Base-by-base conservation (phyloP, 768 basidiomycete species). In the Pholiota microspora region DNA sequence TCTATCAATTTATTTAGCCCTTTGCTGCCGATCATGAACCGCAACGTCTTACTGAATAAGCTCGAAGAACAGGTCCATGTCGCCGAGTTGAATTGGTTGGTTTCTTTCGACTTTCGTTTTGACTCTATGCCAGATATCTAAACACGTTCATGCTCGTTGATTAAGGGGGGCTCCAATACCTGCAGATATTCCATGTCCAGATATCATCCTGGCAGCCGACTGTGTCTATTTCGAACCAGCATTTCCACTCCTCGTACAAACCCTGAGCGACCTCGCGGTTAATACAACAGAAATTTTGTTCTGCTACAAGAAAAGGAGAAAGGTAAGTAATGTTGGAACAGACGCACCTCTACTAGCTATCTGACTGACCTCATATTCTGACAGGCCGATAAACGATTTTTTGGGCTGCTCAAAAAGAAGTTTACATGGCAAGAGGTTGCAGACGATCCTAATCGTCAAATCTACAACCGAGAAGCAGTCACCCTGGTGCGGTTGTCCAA, bases 141-240 rank as follows among this genome's bases (percentile, higher is more conserved):
- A 63, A 56, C 51, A 23, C 29, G 25, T 34, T 32, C 25, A 23
- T 27, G 27, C 27, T 29, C 29, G 56, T 21, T 40, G 40, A 55
- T 57, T 47, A 59, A 92, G 91, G 94, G 94, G 91, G 23, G 74
- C 77, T 15, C 69, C 78, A 0, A 62, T 85, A 29, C 83, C 88
- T 7, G 25, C 61, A 60, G 36, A 73, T 72, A 63, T 83, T 38
- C 73, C 69, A 12, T 68, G 64, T 3, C 80, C 85, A 5, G 84
- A 91, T 63, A 49, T 96, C 23, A 79, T 98, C 54, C 80, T 98
- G 4, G 92, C 91, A 1, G 94, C 94, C 0, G 94, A 98, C 65
- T 98, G 94, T 61, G 94, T 98, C 7, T 98, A 98, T 73, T 94
- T 92, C 59, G 94, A 97, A 70, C 92, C 93, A 10, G 85, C 92